Evolutionary conservation across 2,329 filamentous ascomycete species (phyloP).

Genomic region (Cytospora paraplurivora): DNA sequence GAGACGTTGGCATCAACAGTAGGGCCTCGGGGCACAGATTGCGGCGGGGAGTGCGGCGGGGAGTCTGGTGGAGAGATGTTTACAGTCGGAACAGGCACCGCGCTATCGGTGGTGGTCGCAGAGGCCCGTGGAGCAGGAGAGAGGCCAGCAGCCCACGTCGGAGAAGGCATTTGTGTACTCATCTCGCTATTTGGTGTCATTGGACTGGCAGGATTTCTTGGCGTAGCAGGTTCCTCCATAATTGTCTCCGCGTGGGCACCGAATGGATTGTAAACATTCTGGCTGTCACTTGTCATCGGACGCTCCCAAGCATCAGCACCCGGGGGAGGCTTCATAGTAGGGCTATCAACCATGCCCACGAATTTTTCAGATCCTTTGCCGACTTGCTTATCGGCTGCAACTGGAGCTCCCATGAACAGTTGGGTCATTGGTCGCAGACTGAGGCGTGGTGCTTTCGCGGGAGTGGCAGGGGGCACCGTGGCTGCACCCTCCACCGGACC

Average conservation of each 20-base stretch:
- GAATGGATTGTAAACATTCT: conserved; percentile 70
- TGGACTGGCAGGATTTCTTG: conserved; percentile 10
- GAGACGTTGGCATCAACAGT: conserved; percentile 15
- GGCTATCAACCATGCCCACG: conserved; percentile 40
- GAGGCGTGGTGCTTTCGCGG: conserved; percentile 70
- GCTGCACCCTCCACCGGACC: conserved; percentile 42
- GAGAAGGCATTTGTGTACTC: conserved; percentile 22
- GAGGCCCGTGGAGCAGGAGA: conserved; percentile 24
- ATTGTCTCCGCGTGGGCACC: conserved; percentile 57
- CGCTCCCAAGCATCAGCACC: conserved; percentile 51
- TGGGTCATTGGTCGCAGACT: conserved; percentile 84
- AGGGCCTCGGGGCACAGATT: conserved; percentile 77
- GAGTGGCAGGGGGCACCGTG: conserved; percentile 43
- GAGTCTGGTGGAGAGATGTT: not conserved
- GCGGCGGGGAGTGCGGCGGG: conserved; percentile 49
- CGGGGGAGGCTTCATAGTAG: conserved; percentile 36
- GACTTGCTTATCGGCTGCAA: conserved; percentile 54
- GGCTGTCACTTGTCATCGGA: conserved; percentile 45
- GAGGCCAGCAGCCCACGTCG: conserved; percentile 16
- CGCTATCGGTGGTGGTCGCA: conserved; percentile 19
- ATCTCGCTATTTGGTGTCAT: conserved; percentile 27
- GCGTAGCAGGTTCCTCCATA: conserved; percentile 23
- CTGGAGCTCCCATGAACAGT: conserved; percentile 65
- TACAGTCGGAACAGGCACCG: conserved; percentile 14
- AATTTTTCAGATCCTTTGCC: conserved; percentile 36